These are phyloP conservation scores for Hirschfeldia incana DNA, from an alignment of 345 rosid genomes.

Conservation along the genomic window DNA sequence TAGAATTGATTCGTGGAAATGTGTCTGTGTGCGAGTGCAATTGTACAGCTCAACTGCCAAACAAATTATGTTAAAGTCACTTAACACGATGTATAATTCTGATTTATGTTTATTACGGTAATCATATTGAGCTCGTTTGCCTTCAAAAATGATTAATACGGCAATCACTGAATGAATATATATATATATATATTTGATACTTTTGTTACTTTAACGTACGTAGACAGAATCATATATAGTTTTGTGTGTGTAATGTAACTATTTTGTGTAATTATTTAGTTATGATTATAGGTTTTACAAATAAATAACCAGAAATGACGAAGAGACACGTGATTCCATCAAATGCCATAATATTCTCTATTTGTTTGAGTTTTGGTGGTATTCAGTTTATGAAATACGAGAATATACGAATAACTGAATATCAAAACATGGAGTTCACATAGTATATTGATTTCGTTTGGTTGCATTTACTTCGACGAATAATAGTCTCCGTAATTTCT, in stretches of 20 bases:
- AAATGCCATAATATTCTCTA: background rate
- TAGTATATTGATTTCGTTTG: background rate
- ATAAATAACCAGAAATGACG: background rate
- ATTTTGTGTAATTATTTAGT: background rate
- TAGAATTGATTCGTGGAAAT: background rate
- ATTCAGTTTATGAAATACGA: background rate
- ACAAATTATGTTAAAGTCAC: background rate
- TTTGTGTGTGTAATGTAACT: background rate
- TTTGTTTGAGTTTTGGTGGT: background rate
- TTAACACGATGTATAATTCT: background rate
- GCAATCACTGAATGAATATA: background rate
- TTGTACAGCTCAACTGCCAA: background rate
- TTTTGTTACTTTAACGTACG: background rate
- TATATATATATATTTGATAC: background rate
- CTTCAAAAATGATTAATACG: background rate
- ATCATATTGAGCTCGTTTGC: no score
- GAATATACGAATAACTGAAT: background rate
- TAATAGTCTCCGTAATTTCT: background rate
- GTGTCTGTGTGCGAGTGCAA: background rate
- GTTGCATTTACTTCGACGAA: constrained; percentile 7
- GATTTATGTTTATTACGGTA: background rate
- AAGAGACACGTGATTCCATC: constrained; percentile 7
- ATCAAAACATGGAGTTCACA: background rate
- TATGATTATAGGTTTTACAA: background rate
- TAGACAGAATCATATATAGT: background rate